Conservation (phyloP, 352 stramenopile species). For the Phytophthora lateralis region DNA sequence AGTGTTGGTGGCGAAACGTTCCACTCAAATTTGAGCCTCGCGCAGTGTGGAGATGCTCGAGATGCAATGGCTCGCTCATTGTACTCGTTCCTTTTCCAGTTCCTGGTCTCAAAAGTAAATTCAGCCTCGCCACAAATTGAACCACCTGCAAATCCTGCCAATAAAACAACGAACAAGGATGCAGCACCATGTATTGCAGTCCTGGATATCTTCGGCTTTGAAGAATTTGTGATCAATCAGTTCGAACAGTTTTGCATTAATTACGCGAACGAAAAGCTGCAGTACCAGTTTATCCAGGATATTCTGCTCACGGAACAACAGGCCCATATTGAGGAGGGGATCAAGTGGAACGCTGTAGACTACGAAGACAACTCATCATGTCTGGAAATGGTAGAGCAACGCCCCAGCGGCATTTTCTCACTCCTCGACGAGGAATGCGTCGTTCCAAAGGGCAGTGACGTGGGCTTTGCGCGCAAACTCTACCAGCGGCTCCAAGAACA, state of each 20-base stretch:
- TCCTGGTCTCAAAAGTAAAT: conserved; percentile 84
- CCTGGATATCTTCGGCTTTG: conserved; percentile 92
- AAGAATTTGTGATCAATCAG: conserved; percentile 85
- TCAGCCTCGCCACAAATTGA: conserved; percentile 37
- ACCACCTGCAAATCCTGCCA: conserved; percentile 6
- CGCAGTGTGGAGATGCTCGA: conserved; percentile 67
- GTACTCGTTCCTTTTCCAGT: conserved; percentile 87
- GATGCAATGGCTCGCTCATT: conserved; percentile 79
- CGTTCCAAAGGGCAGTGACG: conserved; percentile 80
- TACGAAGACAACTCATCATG: conserved; percentile 80
- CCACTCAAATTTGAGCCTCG: conserved; percentile 66
- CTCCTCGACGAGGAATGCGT: conserved; percentile 88
- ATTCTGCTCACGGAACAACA: conserved; percentile 80
- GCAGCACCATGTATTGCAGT: conserved; percentile 72
- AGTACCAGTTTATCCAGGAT: conserved; percentile 86
- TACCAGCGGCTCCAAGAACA: conserved; percentile 72
- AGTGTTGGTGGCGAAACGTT: conserved; percentile 71
- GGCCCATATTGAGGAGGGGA: conserved; percentile 75
- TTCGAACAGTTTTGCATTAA: conserved; percentile 52
- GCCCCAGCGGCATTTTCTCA: conserved; percentile 75
- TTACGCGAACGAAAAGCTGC: conserved; percentile 76
- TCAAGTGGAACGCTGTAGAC: conserved; percentile 69
- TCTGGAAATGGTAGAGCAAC: conserved; percentile 86
- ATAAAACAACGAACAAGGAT: conserved; percentile 22
- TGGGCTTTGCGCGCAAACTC: conserved; percentile 75